Evolutionary conservation across 139 green algal species (phyloP), one percentile per base, ranked within the genome.

Genomic region (Micromonas commoda): DNA sequence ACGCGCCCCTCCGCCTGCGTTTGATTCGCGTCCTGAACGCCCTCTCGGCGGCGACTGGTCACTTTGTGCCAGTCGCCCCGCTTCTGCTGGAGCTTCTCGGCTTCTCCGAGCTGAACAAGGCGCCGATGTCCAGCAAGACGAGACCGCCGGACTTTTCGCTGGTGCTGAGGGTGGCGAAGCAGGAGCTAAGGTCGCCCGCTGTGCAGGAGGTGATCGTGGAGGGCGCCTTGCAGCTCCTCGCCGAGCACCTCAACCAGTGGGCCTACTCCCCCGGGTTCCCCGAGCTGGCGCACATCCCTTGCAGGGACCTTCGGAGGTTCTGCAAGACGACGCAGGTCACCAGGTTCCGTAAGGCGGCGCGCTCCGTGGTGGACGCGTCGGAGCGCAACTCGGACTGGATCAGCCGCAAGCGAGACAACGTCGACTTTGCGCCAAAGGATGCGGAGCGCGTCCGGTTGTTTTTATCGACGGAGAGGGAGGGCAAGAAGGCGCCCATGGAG

Each of bases 1-100:
- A 94, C 86, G 94, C 96, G 69, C 92, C 94, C 0, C 86, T 98
- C 53, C 83, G 93, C 26, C 89, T 97, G 53, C 83, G 91, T 21
- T 85, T 91, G 33, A 64, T 89, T 2, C 73, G 84, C 24, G 78
- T 87, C 16, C 76, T 91, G 6, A 90, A 90, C 77, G 71, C 72
- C 24, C 80, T 97, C 72, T 66, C 83, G 0, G 53, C 71, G 2
- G 82, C 88, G 34, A 91, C 89, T 0, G 80, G 82, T 31, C 69
- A 88, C 33, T 96, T 91, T 80, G 82, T 96, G 2, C 94, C 94
- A 1, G 83, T 96, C 29, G 84, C 86, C 0, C 87, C 92, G 0
- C 65, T 94, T 34, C 86, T 96, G 57, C 82, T 97, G 74, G 94
- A 98, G 77, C 81, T 77, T 1, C 45, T 83, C 24, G 38, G 34